These are phyloP conservation scores for Fusarium sp. DNA, from an alignment of 2,329 filamentous ascomycete species.

Conservation along the genomic window DNA sequence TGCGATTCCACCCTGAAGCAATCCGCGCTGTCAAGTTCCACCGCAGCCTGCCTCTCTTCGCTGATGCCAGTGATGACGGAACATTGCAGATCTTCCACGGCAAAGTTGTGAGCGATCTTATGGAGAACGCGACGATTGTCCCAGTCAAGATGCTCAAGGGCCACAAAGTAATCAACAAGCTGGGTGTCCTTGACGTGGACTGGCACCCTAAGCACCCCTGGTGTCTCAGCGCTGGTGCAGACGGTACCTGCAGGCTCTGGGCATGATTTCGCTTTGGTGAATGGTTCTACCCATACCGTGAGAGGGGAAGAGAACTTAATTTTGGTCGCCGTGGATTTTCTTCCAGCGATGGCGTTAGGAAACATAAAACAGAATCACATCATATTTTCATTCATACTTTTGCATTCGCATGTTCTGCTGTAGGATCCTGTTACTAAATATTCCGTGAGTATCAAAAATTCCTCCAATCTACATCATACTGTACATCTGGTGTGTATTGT, in stretches of 20 bases:
- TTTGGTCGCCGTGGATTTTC: conserved; percentile 19
- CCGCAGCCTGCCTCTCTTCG: conserved; percentile 83
- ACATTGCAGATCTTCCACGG: conserved; percentile 96
- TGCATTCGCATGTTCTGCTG: background rate
- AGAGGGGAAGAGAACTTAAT: background rate
- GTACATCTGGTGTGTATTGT: background rate
- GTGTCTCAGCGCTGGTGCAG: conserved; percentile 92
- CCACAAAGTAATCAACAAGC: conserved; percentile 83
- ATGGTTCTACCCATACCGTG: background rate
- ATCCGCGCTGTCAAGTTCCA: conserved; percentile 92
- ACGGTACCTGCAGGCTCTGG: conserved; percentile 93
- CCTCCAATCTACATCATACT: background rate
- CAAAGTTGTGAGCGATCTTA: conserved; percentile 91
- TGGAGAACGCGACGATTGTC: conserved; percentile 97
- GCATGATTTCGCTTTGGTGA: conserved; percentile 44
- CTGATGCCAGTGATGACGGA: conserved; percentile 94
- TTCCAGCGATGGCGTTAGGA: conserved; percentile 38
- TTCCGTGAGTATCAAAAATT: background rate
- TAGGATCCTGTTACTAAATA: background rate
- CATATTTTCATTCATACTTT: background rate
- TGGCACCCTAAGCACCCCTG: conserved; percentile 97
- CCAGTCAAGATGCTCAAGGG: conserved; percentile 93
- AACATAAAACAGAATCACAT: conserved; percentile 14
- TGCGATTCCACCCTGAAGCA: conserved; percentile 92
- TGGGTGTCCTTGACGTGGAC: conserved; percentile 92